These are phyloP conservation scores for Telfairia occidentalis DNA, from an alignment of 331 rosid species.

Conservation along the genomic window DNA sequence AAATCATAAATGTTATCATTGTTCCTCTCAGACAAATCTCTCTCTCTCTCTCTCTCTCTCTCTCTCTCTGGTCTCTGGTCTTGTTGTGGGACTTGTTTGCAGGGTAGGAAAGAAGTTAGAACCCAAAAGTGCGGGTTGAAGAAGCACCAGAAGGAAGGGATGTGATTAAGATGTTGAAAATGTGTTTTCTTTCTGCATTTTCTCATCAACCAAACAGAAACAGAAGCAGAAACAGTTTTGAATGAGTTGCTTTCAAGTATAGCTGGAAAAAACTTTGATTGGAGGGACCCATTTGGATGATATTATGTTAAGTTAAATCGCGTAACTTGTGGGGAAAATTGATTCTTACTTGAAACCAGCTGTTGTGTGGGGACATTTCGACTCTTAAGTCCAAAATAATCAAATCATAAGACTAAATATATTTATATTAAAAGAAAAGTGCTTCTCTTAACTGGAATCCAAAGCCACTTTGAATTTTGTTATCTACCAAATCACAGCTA, in stretches of 20 bases:
- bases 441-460: constrained; percentile 31
- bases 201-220: constrained; percentile 18
- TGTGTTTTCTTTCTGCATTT: not conserved
- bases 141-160: not conserved
- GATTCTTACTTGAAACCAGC: constrained; percentile 39
- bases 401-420: not conserved
- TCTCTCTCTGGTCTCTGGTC: not conserved
- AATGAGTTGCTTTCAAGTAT: constrained; percentile 35
- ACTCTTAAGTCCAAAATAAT: constrained; percentile 8
- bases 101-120: too few relatives aligned
- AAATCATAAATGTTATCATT: constrained; percentile 10
- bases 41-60: not conserved
- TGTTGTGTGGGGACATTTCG: constrained; percentile 37
- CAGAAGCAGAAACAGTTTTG: not conserved
- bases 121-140: not conserved
- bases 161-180: not conserved
- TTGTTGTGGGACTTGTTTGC: not conserved
- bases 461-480: constrained; percentile 13
- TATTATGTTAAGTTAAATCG: constrained; percentile 25
- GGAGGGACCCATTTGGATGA: constrained; percentile 23
- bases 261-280: constrained; percentile 29
- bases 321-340: constrained; percentile 35
- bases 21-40: not conserved
- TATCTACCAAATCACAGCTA: constrained; percentile 12
- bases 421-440: not conserved